Evolutionary conservation across 805 yeast genomes (phyloP), one percentile per base, ranked within the genome.

Genomic region (Myxozyma nipponensis): DNA sequence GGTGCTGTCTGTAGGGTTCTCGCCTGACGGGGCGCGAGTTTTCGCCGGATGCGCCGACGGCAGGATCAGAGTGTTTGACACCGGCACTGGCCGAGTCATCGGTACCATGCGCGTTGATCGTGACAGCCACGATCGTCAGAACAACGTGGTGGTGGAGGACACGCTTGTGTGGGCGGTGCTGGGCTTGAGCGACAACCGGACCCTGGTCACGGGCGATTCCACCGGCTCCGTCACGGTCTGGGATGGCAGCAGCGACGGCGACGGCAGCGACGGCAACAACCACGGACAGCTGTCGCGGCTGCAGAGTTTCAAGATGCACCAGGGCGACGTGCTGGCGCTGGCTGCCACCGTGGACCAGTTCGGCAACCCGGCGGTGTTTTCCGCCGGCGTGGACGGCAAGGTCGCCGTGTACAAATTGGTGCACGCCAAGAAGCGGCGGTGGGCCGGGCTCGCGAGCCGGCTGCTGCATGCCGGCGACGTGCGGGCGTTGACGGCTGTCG

Each of bases 31-130:
- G 7, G 77, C 77, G 5, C 70, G 74, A 54, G 70, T 93, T 32
- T 78, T 88, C 36, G 97, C 96, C 44, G 98, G 98, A 10, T 93
- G 98, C 68, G 86, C 96, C 1, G 98, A 93, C 67, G 98, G 96
- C 21, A 78, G 86, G 63, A 76, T 93, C 34, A 79, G 96, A 64
- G 81, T 85, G 41, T 93, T 98, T 97, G 70, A 77, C 15, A 69
- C 72, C 19, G 44, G 39, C 13, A 77, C 73, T 52, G 89, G 93
- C 19, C 76, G 95, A 61, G 68, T 91, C n/a, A 59, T 85, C 17
- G 81, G 86, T 22, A 83, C 95, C 1, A 82, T 93, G 86, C 82
- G 88, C 63, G 97, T 93, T 9, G 99, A 93, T 68, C n/a, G n/a
- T n/a, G n/a, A n/a, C n/a, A n/a, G n/a, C n/a, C n/a, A n/a, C n/a